Base-by-base conservation (phyloP, 495 filamentous ascomycete species). In the Podospora bellae-mahoneyi region DNA sequence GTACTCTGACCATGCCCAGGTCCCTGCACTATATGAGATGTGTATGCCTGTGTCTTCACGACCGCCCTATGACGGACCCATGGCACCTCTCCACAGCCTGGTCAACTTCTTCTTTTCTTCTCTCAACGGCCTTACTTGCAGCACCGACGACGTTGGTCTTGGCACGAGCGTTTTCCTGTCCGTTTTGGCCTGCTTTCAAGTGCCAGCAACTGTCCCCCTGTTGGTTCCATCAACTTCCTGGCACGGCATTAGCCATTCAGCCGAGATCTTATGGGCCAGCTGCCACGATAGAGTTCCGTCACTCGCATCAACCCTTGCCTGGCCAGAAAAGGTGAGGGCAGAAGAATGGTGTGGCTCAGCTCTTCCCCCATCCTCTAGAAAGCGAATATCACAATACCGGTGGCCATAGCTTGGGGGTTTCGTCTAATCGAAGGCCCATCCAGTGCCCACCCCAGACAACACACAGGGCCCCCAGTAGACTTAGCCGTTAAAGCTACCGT, bases 201-300 rank as follows among this genome's bases (percentile, higher is more conserved):
- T 69, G 75, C 78, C 76, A 77, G 77, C 76, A 67, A 73, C 74
- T 71, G 68, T 61, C 64, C 74, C 71, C 73, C 74, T 73, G 78
- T 78, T 82, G 78, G 78, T 80, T 77, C 79, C 78, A 75, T 77
- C 74, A 69, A 76, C 73, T 73, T 76, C 78, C 74, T 80, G 72
- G 75, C 76, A 82, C 81, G 78, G 80, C 81, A 84, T 84, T 82
- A 84, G 75, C 81, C 81, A 84, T 84, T 83, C 81, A 84, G 81
- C 82, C 82, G 82, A 82, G 75, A 80, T 71, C 77, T 78, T 77
- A 78, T 78, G 75, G 72, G 68, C 75, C 73, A 74, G 78, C 74
- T 75, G 73, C 72, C 73, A 73, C 77, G 71, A 72, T 80, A 78
- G 80, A 80, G 77, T 72, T 76, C 76, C 76, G 74, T 73, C 73